Percentiles rank a stretch among this genome's conserved stretches.
Evolutionary conservation across 805 yeast species (phyloP).

Genomic region (Wickerhamiella nectarea): DNA sequence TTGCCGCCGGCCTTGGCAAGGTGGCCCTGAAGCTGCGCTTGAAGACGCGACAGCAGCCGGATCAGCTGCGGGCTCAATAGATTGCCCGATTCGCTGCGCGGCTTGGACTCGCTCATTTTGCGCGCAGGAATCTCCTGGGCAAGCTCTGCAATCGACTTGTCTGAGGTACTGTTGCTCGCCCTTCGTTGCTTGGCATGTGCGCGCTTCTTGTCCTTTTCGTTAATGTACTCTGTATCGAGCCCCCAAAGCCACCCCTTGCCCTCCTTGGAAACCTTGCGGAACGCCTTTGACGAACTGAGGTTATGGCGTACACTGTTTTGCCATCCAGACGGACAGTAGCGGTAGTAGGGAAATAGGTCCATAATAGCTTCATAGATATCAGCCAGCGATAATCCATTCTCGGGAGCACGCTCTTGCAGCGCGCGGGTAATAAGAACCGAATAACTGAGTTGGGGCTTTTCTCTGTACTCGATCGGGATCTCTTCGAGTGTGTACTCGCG

Average conservation of each 20-base stretch:
- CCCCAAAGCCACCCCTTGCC: conserved; percentile 97
- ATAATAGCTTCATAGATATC: conserved; percentile 81
- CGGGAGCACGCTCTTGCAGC: conserved; percentile 49
- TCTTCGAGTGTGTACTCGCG: conserved; percentile 61
- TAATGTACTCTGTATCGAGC: conserved; percentile 69
- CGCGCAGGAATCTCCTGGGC: conserved; percentile 22
- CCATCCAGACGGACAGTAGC: conserved; percentile 96
- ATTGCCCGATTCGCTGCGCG: conserved; percentile 5
- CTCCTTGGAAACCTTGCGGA: conserved; percentile 65
- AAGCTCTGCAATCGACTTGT: conserved; percentile 25
- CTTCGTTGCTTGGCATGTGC: conserved; percentile 23
- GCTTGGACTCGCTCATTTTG: conserved; percentile 7
- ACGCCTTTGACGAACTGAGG: conserved; percentile 71
- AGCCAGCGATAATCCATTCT: conserved; percentile 63
- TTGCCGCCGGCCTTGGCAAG: conserved; percentile 63
- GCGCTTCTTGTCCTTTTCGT: conserved; percentile 67
- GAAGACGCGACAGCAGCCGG: conserved; percentile 67
- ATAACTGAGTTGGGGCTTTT: conserved; percentile 72
- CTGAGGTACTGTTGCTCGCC: conserved; percentile 16
- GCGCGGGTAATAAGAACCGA: conserved; percentile 72
- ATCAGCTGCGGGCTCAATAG: conserved; percentile 43
- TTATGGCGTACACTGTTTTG: conserved; percentile 89
- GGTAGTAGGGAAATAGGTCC: conserved; percentile 79
- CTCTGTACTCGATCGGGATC: conserved; percentile 74
- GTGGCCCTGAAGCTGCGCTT: conserved; percentile 69